Base-by-base conservation (phyloP, 306 rosid species). In the Quercus engelmannii region DNA sequence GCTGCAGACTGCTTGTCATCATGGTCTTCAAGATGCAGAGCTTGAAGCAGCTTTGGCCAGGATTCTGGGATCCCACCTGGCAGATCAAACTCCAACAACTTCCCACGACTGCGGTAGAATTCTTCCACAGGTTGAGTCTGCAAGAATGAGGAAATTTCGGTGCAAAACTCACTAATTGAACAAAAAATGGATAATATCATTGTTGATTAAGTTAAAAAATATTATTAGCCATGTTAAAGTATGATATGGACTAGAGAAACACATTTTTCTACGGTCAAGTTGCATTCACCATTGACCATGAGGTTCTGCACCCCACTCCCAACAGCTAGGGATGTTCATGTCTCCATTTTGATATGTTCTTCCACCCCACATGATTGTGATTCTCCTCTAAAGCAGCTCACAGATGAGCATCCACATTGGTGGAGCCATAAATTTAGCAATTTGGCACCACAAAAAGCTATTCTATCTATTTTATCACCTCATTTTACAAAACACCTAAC, bases 1-100 rank as follows among this genome's bases (percentile, higher is more conserved):
- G 97, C 93, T 28, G 87, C 97, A 79, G 92, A 88, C 79, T 65
- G 94, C 84, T 89, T 89, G 77, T 89, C 91, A 71, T 91, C 91
- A 51, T 78, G 78, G 56, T 94, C 96, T 80, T 92, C 98, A 69
- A 93, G 94, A 90, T 90, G 86, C 76, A 93, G 97, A 75, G 88
- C 96, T 51, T 79, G 93, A 74, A 95, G 92, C 84, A 95, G 84
- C 93, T 91, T 95, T 19, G 98, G 98, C 99, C 99, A 95, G 65
- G 99, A 93, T 79, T 92, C 99, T 1, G 97, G 94, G 74, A 95
- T 95, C 25, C 99, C 99, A 77, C 99, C 99, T 25, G 99, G 99
- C 68, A 95, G 88, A 85, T 90, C 87, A 85, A 95, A 95, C 80
- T 92, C 99, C 92, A 93, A 67, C 76, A 95, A 26, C 88, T 89